These are phyloP conservation scores for Cyclostephanos tholiformis DNA, from an alignment of 108 stramenopile genomes.

Conservation along the genomic window DNA sequence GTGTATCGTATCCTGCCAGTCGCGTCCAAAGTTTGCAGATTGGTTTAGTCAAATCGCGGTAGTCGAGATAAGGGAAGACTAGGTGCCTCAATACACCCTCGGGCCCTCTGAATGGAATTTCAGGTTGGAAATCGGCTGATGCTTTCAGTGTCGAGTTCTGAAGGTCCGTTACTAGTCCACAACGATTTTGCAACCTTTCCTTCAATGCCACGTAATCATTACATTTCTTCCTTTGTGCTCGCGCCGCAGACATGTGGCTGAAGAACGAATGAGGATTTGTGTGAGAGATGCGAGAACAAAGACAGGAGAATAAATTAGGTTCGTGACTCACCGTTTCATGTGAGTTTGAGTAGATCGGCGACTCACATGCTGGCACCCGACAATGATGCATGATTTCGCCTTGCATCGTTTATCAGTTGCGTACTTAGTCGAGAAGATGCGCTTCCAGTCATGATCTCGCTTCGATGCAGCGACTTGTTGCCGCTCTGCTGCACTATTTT, in stretches of 20 bases:
- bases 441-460: conserved; percentile 37
- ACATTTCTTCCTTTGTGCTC: conserved; percentile 10
- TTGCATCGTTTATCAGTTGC: conserved; percentile 18
- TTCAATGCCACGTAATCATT: conserved; percentile 5
- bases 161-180: background rate
- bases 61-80: background rate
- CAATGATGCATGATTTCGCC: conserved; percentile 7
- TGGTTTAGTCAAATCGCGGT: background rate
- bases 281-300: no score
- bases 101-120: background rate
- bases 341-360: conserved; percentile 5
- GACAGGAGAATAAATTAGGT: background rate
- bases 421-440: conserved; percentile 36
- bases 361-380: conserved; percentile 25
- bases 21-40: background rate
- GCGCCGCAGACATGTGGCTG: conserved; percentile 8
- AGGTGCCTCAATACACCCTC: conserved; percentile 4
- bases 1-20: background rate
- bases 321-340: conserved; percentile 7
- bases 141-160: background rate
- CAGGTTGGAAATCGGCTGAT: background rate
- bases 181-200: conserved; percentile 3
- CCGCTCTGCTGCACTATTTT: conserved; percentile 1
- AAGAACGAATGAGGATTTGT: background rate
- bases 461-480: conserved; percentile 6